phyloP scores from a whole-genome alignment of 345 rosid genomes.

The Draba incana region DNA sequence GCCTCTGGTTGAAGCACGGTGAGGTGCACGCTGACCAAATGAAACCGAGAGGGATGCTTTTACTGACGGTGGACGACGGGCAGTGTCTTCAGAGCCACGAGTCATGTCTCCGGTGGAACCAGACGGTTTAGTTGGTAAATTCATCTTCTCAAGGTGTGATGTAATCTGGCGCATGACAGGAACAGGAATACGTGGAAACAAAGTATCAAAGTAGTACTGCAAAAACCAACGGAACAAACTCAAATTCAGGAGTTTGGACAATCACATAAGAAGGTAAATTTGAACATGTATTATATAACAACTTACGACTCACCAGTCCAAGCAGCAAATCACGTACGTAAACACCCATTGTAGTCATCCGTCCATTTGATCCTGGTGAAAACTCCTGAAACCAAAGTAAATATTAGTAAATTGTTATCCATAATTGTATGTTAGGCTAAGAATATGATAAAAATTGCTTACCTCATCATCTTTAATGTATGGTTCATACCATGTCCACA shows the following conservation, averaged over 20 bases:
- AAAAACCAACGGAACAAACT: constrained; percentile 20
- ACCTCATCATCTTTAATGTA: constrained; percentile 95
- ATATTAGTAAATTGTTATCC: neutral
- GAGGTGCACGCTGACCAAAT: constrained; percentile 99
- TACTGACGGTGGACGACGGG: constrained; percentile 97
- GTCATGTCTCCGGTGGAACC: constrained; percentile 87
- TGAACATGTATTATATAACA: neutral
- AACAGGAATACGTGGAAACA: constrained; percentile 96
- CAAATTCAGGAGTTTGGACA: constrained; percentile 2
- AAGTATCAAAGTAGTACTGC: constrained; percentile 98
- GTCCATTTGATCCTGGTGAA: constrained; percentile 85
- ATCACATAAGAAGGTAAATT: constrained; percentile 16
- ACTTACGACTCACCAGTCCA: constrained; percentile 72
- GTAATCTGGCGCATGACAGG: constrained; percentile 86
- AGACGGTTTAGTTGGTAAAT: constrained; percentile 72
- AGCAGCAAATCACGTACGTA: constrained; percentile 96
- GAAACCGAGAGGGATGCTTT: constrained; percentile 99
- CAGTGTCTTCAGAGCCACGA: constrained; percentile 92
- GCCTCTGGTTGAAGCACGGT: constrained; percentile 97
- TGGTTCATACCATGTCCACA: constrained; percentile 96
- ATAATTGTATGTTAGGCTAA: neutral
- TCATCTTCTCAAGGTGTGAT: constrained; percentile 90
- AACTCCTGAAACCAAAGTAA: constrained; percentile 67
- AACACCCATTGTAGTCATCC: constrained; percentile 86
- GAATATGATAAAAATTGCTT: constrained; percentile 20